These are phyloP conservation scores for Aspergillus puulaauensis DNA, from an alignment of 2,329 filamentous ascomycete species.

Conservation along the genomic window DNA sequence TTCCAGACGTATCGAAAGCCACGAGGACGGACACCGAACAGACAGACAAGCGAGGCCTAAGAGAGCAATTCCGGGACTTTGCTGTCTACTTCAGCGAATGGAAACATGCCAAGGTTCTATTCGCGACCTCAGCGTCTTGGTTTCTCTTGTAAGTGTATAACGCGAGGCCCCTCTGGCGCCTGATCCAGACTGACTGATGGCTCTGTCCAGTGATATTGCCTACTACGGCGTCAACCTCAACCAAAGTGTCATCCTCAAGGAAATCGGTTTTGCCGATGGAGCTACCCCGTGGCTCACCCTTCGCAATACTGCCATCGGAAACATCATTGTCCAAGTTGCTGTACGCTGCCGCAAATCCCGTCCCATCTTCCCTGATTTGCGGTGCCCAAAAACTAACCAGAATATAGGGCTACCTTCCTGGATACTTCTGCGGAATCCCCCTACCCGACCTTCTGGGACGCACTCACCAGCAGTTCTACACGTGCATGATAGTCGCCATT, in stretches of 20 bases:
- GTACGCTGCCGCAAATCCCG: neutral
- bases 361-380: too few species aligned
- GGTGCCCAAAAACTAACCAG: neutral
- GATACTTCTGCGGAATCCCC: neutral
- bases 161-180: too few species aligned
- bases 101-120: conserved; percentile 1
- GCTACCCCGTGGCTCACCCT: neutral
- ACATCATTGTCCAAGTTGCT: neutral
- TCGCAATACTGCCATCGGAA: neutral
- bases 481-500: neutral
- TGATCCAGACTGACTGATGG: too few species aligned
- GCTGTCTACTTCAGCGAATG: neutral
- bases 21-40: neutral
- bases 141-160: neutral
- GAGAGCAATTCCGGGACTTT: neutral
- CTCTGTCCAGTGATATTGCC: neutral
- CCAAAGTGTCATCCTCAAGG: neutral
- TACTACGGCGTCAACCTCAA: conserved; percentile 5
- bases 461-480: conserved; percentile 2
- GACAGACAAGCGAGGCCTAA: neutral
- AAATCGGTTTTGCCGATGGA: neutral
- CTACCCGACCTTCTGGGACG: neutral
- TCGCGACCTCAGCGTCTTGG: conserved; percentile 1
- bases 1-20: neutral
- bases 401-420: conserved; percentile 2